Evolutionary conservation across 306 rosid species (phyloP), one percentile per base, ranked within the genome.

Genomic region (Pyrus betulifolia): DNA sequence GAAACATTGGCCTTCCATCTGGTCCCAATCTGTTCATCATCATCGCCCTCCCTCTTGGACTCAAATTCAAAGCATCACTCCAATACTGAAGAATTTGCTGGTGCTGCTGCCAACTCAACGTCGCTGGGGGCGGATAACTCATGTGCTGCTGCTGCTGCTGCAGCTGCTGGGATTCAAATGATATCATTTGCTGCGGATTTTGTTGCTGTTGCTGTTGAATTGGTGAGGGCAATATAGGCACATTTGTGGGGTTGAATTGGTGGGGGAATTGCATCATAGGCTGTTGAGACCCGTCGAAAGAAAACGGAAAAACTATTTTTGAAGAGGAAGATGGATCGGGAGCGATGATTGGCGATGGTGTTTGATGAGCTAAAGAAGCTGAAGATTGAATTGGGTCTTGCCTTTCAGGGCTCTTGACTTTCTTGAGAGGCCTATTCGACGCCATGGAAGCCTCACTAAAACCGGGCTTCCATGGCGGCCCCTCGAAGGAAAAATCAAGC

Each of bases 41-140:
- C 82, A 85, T 84, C 91, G 87, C 81, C 76, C 85, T 85, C 15
- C 89, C 92, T 77, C 89, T 87, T 45, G 97, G 93, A 74, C 91
- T 90, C 18, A 90, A 74, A 82, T 90, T 88, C 88, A 90, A 59
- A 6, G 98, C 82, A 2, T 90, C 93, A 30, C 93, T 90, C 95
- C 98, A 91, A 65, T 90, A 74, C 77, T 84, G 91, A 72, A 88
- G 89, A 77, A 88, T 71, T 17, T 91, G 87, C 22, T 88, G 91
- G 9, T 82, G 89, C 0, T 80, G 89, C 38, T 80, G 90, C 23
- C 67, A 83, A 27, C 64, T 18, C 11, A 80, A 40, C 0, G 80
- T 35, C 40, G 40, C 40, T 35, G 77, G 71, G 0, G 70, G 86
- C 8, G 89, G 95, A 63, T 72, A 86, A 15, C 67, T 75, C n/a